Evolutionary conservation across 805 yeast species (phyloP), one percentile per base, ranked within the genome.

Genomic region (Kazachstania psychrophila): DNA sequence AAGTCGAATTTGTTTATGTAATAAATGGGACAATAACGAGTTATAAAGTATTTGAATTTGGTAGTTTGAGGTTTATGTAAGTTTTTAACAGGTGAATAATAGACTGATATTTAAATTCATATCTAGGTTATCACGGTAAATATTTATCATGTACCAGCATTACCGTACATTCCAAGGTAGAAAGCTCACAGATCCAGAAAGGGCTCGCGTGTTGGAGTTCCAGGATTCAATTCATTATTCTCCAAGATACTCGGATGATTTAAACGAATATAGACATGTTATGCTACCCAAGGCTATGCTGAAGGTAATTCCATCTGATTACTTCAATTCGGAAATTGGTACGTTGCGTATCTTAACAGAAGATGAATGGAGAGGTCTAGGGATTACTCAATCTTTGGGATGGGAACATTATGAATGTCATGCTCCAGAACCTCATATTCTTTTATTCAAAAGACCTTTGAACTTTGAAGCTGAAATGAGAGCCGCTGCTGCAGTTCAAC

Each of bases 371-470:
- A 72, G 99, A 60, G 97, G 96, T 1, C 66, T 92, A 34, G 99
- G 99, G 2, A 87, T 92, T 52, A 92, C 97, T 6, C 99, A 92
- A 61, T 83, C 95, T 25, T 67, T 92, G 42, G 98, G 98, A 1
- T 92, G 98, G 98, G 92, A 73, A 37, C 98, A 92, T 61, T 92
- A 89, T 56, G 98, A 92, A 54, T 88, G 95, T 28, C 98, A 92
- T 59, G 83, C 97, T 1, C 99, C 99, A 30, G 99, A 92, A 61
- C 99, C 99, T 18, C 98, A 92, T 57, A 92, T 92, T 42, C 66
- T 92, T 43, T 68, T 92, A 42, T 92, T 92, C 65, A 81, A 82
- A 62, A 72, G 88, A 52, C 74, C 83, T 14, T 65, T 73, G 29
- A 72, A 73, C 49, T 74, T 66, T 46, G 79, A 66, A 39, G 60